Conservation (phyloP, 148 eudicot species). For the Linanthus parryae region DNA sequence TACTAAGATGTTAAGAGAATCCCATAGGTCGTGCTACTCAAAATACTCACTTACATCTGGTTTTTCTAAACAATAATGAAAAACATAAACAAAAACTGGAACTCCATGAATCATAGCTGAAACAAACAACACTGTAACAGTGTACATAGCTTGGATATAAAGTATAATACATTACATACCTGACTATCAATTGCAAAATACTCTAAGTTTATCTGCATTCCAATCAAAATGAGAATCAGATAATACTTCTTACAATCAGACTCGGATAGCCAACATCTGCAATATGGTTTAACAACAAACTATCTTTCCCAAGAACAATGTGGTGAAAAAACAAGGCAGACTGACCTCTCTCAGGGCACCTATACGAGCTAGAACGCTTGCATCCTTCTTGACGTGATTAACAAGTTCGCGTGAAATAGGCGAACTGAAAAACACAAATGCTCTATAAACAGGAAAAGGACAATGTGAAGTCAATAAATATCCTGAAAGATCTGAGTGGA, state of each 20-base stretch:
- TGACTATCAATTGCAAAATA: slow-evolving; percentile 91
- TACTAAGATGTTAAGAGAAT: no score
- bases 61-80: no score
- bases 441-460: slow-evolving; percentile 39
- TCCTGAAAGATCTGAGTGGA: not conserved
- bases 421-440: slow-evolving; percentile 92
- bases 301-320: slow-evolving; percentile 6
- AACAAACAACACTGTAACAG: not conserved
- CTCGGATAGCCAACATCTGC: not conserved
- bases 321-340: slow-evolving; percentile 1
- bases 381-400: slow-evolving; percentile 60
- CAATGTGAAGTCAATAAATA: slow-evolving; percentile 7
- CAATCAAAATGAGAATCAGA: slow-evolving; percentile 13
- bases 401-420: slow-evolving; percentile 65
- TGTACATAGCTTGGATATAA: not conserved
- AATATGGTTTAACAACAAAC: no score
- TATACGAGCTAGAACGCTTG: slow-evolving; percentile 61
- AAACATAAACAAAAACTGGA: no score
- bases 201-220: slow-evolving; percentile 96
- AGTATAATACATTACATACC: slow-evolving; percentile 33
- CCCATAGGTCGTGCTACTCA: no score
- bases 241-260: not conserved
- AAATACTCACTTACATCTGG: no score
- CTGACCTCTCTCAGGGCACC: slow-evolving; percentile 88
- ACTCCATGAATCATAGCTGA: no score